A percentile compares a stretch with the other conserved stretches of the same genome.
Evolutionary conservation across 2,329 filamentous ascomycete genomes (phyloP).

Genomic region (Diplodia scrobiculata): DNA sequence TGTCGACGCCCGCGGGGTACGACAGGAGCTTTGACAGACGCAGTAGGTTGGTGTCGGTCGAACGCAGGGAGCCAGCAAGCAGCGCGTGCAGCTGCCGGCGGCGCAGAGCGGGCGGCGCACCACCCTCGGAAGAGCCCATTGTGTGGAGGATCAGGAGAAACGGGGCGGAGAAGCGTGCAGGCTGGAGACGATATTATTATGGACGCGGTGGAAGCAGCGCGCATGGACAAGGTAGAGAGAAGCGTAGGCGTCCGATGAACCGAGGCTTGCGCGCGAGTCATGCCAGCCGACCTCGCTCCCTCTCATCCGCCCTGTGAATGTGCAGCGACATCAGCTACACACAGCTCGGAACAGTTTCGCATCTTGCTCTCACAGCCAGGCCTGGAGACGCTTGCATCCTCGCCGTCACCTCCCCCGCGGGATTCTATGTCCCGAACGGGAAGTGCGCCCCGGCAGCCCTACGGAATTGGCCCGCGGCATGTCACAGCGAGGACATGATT

Average conservation of each 20-base stretch:
- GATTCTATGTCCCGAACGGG: not conserved
- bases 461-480: conserved; percentile 19
- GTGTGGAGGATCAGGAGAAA: not conserved
- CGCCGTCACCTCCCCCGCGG: not conserved
- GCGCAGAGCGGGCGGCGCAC: conserved; percentile 8
- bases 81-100: conserved; percentile 29
- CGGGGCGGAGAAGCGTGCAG: not conserved
- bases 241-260: not conserved
- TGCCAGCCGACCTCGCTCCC: not conserved
- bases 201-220: not conserved
- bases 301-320: not conserved
- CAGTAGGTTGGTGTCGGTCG: conserved; percentile 40
- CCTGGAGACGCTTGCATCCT: not conserved
- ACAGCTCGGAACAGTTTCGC: not conserved
- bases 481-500: conserved; percentile 2
- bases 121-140: conserved; percentile 5
- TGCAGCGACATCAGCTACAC: not conserved
- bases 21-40: conserved; percentile 45
- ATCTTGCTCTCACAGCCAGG: not conserved
- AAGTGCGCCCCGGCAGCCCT: not conserved
- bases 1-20: conserved; percentile 46
- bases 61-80: conserved; percentile 32
- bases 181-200: not conserved
- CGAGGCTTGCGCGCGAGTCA: conserved; percentile 24
- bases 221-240: not conserved